Percentiles rank a stretch among this genome's conserved stretches.
phyloP scores from a whole-genome alignment of 495 filamentous ascomycete genomes.

The Talaromyces nanjingensis region DNA sequence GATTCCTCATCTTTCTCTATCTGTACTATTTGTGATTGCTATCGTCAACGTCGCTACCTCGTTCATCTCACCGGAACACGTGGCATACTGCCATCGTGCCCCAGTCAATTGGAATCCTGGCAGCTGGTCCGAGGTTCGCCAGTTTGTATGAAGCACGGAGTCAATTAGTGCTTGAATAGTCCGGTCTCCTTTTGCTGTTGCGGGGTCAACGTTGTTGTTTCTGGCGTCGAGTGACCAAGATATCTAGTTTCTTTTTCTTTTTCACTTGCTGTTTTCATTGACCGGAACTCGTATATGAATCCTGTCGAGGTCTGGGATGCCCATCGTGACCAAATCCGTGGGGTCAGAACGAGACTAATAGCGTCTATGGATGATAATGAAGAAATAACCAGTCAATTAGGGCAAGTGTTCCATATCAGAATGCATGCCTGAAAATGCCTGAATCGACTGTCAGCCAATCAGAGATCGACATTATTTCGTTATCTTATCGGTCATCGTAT shows the following conservation, averaged over 20 bases:
- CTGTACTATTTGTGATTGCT: neutral
- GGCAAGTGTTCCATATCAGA: neutral
- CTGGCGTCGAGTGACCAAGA: neutral
- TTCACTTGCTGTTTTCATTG: neutral
- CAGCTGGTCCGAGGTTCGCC: neutral
- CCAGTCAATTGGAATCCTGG: neutral
- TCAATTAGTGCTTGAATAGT: neutral
- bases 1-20: neutral
- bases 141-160: neutral
- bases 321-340: neutral
- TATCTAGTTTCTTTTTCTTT: neutral
- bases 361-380: neutral
- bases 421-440: neutral
- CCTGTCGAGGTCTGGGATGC: neutral
- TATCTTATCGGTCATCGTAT: conserved; percentile 38
- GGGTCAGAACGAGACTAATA: neutral
- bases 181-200: neutral
- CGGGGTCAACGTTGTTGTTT: neutral
- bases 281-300: neutral
- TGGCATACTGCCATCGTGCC: neutral
- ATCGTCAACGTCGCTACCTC: neutral
- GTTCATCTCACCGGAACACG: neutral
- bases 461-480: neutral
- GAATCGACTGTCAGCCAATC: neutral
- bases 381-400: neutral